Evolutionary conservation across 139 green algal genomes (phyloP).

Genomic region (Nannochloris sp.): DNA sequence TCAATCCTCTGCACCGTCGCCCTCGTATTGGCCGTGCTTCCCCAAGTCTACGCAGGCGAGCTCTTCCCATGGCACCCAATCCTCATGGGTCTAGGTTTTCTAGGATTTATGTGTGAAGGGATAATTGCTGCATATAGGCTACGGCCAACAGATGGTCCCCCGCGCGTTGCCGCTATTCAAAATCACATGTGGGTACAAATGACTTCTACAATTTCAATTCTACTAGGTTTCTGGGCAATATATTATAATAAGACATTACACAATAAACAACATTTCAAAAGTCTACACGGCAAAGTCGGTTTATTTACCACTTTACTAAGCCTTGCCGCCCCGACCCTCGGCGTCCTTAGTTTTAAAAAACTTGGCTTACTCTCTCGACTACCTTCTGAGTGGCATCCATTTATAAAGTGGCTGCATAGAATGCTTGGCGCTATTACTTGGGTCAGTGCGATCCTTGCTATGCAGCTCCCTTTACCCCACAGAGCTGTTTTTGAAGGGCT

Average conservation of each 20-base stretch:
- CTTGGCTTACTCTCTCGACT: slow-evolving; percentile 43
- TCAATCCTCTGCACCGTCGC: neutral
- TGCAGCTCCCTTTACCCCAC: slow-evolving; percentile 52
- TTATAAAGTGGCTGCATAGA: slow-evolving; percentile 45
- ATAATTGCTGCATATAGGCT: slow-evolving; percentile 8
- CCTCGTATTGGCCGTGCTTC: slow-evolving; percentile 13
- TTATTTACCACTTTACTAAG: slow-evolving; percentile 37
- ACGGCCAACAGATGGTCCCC: neutral
- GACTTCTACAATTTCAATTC: slow-evolving; percentile 18
- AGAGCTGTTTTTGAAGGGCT: slow-evolving; percentile 26
- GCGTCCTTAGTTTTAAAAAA: slow-evolving; percentile 41
- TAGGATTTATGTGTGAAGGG: slow-evolving; percentile 37
- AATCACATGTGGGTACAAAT: slow-evolving; percentile 30
- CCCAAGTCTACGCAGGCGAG: slow-evolving; percentile 1
- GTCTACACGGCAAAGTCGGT: slow-evolving; percentile 31
- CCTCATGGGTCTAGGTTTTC: slow-evolving; percentile 20
- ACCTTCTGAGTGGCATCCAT: slow-evolving; percentile 33
- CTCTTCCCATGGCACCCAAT: slow-evolving; percentile 29
- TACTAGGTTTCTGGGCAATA: slow-evolving; percentile 46
- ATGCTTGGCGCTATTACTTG: slow-evolving; percentile 35
- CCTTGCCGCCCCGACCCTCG: slow-evolving; percentile 32
- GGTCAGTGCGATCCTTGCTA: slow-evolving; percentile 38
- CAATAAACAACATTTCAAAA: slow-evolving; percentile 26
- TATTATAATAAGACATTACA: slow-evolving; percentile 50
- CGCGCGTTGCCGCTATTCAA: slow-evolving; percentile 8